Conservation (phyloP, 2,329 filamentous ascomycete species). For the Epichloe brachyelytri region DNA sequence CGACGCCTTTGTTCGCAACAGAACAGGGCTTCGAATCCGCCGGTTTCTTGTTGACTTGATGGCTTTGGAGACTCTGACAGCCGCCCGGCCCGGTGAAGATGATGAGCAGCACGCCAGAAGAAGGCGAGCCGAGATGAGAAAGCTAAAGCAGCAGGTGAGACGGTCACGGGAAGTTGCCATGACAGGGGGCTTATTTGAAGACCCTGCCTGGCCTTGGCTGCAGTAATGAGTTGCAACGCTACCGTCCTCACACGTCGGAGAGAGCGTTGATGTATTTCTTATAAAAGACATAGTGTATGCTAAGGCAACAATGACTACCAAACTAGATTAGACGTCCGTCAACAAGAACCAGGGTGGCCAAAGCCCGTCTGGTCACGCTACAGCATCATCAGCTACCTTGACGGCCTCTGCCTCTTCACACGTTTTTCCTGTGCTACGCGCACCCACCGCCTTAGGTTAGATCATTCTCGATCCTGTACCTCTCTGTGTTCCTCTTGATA, state of each 20-base stretch:
- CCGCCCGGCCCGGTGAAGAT: conserved; percentile 14
- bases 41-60: conserved; percentile 42
- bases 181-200: conserved; percentile 8
- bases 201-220: neutral
- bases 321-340: neutral
- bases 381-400: neutral
- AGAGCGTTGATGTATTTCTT: conserved; percentile 2
- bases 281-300: conserved; percentile 1
- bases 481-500: conserved; percentile 10
- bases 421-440: conserved; percentile 2
- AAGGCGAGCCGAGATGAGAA: conserved; percentile 20
- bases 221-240: neutral
- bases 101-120: conserved; percentile 15
- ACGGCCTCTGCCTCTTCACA: neutral
- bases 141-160: conserved; percentile 23
- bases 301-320: neutral
- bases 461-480: conserved; percentile 9
- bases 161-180: conserved; percentile 17
- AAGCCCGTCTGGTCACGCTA: neutral
- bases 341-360: neutral
- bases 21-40: conserved; percentile 39
- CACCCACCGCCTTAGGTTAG: conserved; percentile 6
- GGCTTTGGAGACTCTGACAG: conserved; percentile 33
- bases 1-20: conserved; percentile 36
- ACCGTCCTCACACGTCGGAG: neutral